Conservation (phyloP, 352 stramenopile species). For the Globisporangium spiculum region DNA sequence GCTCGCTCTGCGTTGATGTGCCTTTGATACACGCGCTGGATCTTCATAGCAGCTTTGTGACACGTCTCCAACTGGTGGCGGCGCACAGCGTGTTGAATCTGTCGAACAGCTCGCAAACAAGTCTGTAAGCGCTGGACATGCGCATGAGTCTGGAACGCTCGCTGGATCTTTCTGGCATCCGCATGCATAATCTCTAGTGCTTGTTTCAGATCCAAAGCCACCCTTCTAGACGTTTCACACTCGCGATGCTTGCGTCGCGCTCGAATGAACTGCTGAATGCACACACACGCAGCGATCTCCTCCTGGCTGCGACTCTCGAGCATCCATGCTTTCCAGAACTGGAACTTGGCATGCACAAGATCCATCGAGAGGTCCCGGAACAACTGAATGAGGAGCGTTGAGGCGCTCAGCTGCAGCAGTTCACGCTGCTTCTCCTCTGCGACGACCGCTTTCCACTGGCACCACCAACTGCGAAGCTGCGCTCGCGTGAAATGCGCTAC, state of each 20-base stretch:
- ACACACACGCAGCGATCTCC: slow-evolving; percentile 29
- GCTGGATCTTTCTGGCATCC: slow-evolving; percentile 39
- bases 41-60: not conserved
- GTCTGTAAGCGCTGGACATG: not conserved
- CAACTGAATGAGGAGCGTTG: slow-evolving; percentile 24
- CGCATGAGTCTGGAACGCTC: slow-evolving; percentile 21
- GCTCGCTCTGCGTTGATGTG: not conserved
- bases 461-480: slow-evolving; percentile 22
- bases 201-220: slow-evolving; percentile 17
- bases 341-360: slow-evolving; percentile 18
- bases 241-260: slow-evolving; percentile 1
- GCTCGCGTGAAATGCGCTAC: slow-evolving; percentile 24
- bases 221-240: not conserved
- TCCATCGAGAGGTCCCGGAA: slow-evolving; percentile 23
- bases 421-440: slow-evolving; percentile 25
- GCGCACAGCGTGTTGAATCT: slow-evolving; percentile 30
- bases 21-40: slow-evolving; percentile 24
- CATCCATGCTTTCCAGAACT: slow-evolving; percentile 21
- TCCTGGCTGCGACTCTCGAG: slow-evolving; percentile 25
- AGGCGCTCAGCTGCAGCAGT: slow-evolving; percentile 25
- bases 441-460: slow-evolving; percentile 31
- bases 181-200: slow-evolving; percentile 18
- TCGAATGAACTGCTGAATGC: slow-evolving; percentile 26
- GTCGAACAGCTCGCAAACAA: slow-evolving; percentile 16
- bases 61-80: slow-evolving; percentile 1